Evolutionary conservation across 352 stramenopile genomes (phyloP), one percentile per base, ranked within the genome.

Genomic region (Aphanomyces euteiches): DNA sequence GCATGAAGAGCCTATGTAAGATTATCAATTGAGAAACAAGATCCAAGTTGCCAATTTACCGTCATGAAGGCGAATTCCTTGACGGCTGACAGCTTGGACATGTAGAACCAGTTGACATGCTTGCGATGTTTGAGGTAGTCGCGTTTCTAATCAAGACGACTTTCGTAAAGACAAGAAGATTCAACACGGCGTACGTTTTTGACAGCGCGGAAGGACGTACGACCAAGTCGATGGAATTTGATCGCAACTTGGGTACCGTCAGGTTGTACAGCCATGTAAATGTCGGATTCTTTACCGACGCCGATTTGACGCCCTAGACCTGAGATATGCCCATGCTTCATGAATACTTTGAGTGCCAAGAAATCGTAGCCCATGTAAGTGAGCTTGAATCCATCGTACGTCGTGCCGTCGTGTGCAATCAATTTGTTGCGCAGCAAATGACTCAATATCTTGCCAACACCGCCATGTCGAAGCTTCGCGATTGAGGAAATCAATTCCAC

Each of bases 21-120:
- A 15, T 37, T 21, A 0, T 38, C 17, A 66, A 6, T 19, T 12
- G 3, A 36, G n/a, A 56, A 8, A 58, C 7, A 61, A 12, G 7
- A 61, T 19, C 7, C 19, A 61, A 28, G 28, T 28, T 41, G 37
- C 1, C 48, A 15, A 48, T 39, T 50, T 60, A 91, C 90, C 75
- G 98, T 98, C 82, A 99, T 96, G 82, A 99, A 99, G 5, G 97
- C 93, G 72, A 90, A 99, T 78, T 99, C 98, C 79, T 99, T 99
- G 71, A 98, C 86, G 3, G 97, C 97, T 54, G 96, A 98, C 15
- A 99, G 89, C n/a, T 96, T 91, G 40, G 92, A 98, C 78, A 99
- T 95, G 86, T 99, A 99, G 66, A 99, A 92, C 98, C 98, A 99
- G 21, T 85, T 96, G 66, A 85, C 88, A n/a, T 86, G 90, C 78